phyloP scores from a whole-genome alignment of 2,329 filamentous ascomycete species.

The Pseudocercospora cruenta region DNA sequence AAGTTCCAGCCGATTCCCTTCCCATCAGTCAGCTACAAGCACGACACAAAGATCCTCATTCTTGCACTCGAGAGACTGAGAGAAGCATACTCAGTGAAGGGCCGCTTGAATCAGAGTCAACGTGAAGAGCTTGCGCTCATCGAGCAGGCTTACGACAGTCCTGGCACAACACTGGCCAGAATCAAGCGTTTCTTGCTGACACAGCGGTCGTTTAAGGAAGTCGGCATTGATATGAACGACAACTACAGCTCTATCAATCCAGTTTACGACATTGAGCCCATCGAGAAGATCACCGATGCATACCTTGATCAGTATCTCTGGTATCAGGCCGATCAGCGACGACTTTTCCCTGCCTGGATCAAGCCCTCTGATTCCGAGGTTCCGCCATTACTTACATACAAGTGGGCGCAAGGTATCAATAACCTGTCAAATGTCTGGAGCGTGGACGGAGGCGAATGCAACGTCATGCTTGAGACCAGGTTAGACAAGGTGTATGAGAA shows the following conservation, averaged over 20 bases:
- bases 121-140: constrained; percentile 95
- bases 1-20: constrained; percentile 99
- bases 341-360: constrained; percentile 97
- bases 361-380: constrained; percentile 99
- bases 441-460: constrained; percentile 89
- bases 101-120: constrained; percentile 93
- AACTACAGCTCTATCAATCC: constrained; percentile 99
- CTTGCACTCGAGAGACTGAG: constrained; percentile 88
- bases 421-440: constrained; percentile 96
- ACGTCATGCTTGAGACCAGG: constrained; percentile 97
- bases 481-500: constrained; percentile 99
- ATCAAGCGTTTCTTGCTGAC: constrained; percentile 98
- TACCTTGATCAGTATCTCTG: constrained; percentile 98
- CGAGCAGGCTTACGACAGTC: constrained; percentile 97
- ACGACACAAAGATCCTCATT: constrained; percentile 98
- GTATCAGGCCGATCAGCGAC: constrained; percentile 97
- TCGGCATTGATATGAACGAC: constrained; percentile 99
- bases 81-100: constrained; percentile 97
- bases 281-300: constrained; percentile 98
- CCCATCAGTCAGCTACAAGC: constrained; percentile 98
- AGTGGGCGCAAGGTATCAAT: constrained; percentile 99
- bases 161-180: constrained; percentile 89
- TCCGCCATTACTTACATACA: constrained; percentile 90
- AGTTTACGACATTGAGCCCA: constrained; percentile 97
- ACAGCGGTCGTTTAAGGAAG: constrained; percentile 97